A percentile compares a stretch with the other conserved stretches of the same genome.
Evolutionary conservation across 495 filamentous ascomycete genomes (phyloP).

Genomic region (Ascobolus immersus): DNA sequence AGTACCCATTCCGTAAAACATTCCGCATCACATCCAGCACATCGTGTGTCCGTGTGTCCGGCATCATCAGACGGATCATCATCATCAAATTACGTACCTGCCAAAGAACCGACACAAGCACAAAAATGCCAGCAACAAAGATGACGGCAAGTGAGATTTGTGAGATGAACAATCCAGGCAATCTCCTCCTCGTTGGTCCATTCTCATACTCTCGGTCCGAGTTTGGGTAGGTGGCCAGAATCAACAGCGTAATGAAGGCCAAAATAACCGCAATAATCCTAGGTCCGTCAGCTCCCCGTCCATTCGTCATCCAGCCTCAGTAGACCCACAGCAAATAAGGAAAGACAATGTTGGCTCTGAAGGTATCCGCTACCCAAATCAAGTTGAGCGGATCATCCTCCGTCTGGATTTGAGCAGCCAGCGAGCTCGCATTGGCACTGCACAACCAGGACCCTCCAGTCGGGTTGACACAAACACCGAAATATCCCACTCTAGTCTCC

Average conservation of each 20-base stretch:
- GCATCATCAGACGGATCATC: no score
- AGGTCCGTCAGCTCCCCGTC: neutral
- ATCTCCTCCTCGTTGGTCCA: conserved; percentile 41
- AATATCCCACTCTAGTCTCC: conserved; percentile 38
- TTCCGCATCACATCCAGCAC: no score
- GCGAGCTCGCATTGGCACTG: conserved; percentile 49
- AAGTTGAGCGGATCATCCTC: conserved; percentile 59
- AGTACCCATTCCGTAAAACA: no score
- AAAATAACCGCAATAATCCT: conserved; percentile 64
- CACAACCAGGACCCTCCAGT: conserved; percentile 48
- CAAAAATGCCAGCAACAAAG: conserved; percentile 54
- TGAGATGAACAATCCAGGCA: conserved; percentile 46
- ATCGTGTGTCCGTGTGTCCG: no score
- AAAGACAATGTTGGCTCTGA: conserved; percentile 62
- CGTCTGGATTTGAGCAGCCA: conserved; percentile 39
- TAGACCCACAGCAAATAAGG: conserved; percentile 41
- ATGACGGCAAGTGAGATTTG: conserved; percentile 54
- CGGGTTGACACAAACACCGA: conserved; percentile 50
- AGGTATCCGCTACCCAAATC: conserved; percentile 54
- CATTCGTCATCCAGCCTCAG: conserved; percentile 1
- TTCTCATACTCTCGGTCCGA: conserved; percentile 46
- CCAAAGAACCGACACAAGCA: conserved; percentile 49
- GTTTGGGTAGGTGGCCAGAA: conserved; percentile 57
- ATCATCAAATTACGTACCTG: conserved; percentile 21
- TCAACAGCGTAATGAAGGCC: conserved; percentile 46